Base-by-base conservation (phyloP, 129 eudicot genomes). In the Heracleum sosnowskyi region DNA sequence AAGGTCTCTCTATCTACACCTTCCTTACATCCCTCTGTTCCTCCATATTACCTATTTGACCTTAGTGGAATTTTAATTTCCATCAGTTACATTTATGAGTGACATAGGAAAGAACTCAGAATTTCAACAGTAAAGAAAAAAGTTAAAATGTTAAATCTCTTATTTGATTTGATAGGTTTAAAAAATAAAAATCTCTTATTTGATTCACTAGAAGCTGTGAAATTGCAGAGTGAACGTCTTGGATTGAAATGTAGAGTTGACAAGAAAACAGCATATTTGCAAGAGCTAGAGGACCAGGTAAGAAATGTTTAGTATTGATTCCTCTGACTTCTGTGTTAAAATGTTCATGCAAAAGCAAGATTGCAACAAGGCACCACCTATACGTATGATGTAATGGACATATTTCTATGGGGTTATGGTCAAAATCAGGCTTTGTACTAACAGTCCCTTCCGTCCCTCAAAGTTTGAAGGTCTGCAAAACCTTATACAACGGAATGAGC, bases 261-360 rank as follows among this genome's bases (percentile, higher is more conserved):
- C 36, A 93, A 89, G 86, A 91, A 90, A 85, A 80, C 88, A 26
- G 95, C 95, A 37, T 93, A 93, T 83, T 77, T 93, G 84, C 66
- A 85, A 81, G 98, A 93, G 82, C 78, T 93, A 39, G 91, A 93
- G 79, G 97, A 91, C 69, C 98, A 93, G 87, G 98, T 93, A 86
- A 83, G 81, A 51, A 45, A 7, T 74, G 29, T 74, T 28, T 74
- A 22, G 31, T 28, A 28, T 51, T 22, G 36, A n/a, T 31, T 71
- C 26, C 26, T 69, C 10, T 69, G 42, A 69, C 39, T 69, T 69
- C 42, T 34, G 1, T 53, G 31, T 28, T 24, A 4, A 57, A 57
- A 24, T 55, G 31, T 8, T 60, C 28, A n/a, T 4, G 33, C 68
- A 60, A 60, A 60, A 60, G 68, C 6, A 26, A 60, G 33, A n/a